phyloP scores from a whole-genome alignment of 2,329 filamentous ascomycete genomes.

The Bipolaris bicolor region DNA sequence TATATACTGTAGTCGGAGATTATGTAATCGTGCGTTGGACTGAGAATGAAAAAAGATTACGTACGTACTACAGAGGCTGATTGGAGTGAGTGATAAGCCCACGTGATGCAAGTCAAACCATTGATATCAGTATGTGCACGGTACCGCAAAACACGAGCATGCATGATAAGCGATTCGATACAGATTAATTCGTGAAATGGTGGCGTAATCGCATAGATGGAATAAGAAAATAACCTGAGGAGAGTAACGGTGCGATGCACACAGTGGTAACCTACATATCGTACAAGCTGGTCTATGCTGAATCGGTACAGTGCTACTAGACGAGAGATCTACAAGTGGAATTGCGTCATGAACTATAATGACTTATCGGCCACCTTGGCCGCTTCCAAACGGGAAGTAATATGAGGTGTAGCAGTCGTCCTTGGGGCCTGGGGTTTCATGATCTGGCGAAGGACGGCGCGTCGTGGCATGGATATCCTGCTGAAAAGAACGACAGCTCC shows the following conservation, averaged over 20 bases:
- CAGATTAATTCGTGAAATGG: not conserved
- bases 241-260: not conserved
- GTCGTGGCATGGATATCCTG: conserved; percentile 43
- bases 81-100: too few species aligned
- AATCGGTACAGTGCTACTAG: conserved; percentile 5
- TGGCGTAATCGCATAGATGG: not conserved
- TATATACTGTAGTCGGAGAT: too few species aligned
- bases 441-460: conserved; percentile 40
- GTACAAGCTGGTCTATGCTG: conserved; percentile 7
- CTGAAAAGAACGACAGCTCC: conserved; percentile 81
- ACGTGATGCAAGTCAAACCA: too few species aligned
- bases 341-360: conserved; percentile 12
- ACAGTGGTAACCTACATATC: conserved; percentile 10
- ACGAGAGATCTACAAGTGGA: not conserved
- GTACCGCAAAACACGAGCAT: not conserved
- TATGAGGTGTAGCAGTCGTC: conserved; percentile 24
- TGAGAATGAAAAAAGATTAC: too few species aligned
- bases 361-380: conserved; percentile 24
- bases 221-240: not conserved
- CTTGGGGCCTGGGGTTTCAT: conserved; percentile 30
- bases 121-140: too few species aligned
- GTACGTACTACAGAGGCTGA: too few species aligned
- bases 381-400: conserved; percentile 30
- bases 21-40: too few species aligned
- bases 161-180: not conserved